Percentiles rank a stretch among this genome's conserved stretches.
Conservation (phyloP, 192 early-diverging fungal genomes). For the Backusella psychrophila region DNA sequence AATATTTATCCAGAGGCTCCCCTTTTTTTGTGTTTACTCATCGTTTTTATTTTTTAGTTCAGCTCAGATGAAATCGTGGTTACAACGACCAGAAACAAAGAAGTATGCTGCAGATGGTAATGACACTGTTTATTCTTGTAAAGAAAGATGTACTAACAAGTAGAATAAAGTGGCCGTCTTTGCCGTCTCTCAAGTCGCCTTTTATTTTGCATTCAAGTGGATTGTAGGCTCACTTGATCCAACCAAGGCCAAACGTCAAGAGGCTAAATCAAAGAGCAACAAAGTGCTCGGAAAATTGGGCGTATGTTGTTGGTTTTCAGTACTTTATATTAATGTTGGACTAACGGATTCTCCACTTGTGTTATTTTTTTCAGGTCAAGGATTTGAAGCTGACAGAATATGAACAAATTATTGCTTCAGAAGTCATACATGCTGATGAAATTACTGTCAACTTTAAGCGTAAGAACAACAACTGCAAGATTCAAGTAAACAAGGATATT, state of each 20-base stretch:
- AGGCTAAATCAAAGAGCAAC: constrained; percentile 73
- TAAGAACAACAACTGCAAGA: constrained; percentile 25
- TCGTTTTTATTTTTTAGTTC: not conserved
- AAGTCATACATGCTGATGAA: constrained; percentile 92
- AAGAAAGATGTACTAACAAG: not conserved
- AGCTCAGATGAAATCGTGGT: constrained; percentile 24
- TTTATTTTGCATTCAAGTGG: constrained; percentile 87
- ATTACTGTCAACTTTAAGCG: constrained; percentile 80
- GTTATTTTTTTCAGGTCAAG: constrained; percentile 30
- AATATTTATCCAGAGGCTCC: not conserved
- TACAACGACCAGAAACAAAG: constrained; percentile 36
- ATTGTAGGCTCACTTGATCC: constrained; percentile 75
- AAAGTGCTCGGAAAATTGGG: constrained; percentile 68
- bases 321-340: not conserved
- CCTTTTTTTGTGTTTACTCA: constrained; percentile 1
- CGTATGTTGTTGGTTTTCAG: constrained; percentile 28
- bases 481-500: not conserved
- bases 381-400: constrained; percentile 85
- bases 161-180: constrained; percentile 61
- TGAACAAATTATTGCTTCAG: constrained; percentile 89
- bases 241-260: constrained; percentile 62
- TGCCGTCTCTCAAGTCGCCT: constrained; percentile 83
- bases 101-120: constrained; percentile 41
- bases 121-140: not conserved
- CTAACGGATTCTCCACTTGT: not conserved